Conservation (phyloP, 345 rosid species). For the Moricandia moricandioides region DNA sequence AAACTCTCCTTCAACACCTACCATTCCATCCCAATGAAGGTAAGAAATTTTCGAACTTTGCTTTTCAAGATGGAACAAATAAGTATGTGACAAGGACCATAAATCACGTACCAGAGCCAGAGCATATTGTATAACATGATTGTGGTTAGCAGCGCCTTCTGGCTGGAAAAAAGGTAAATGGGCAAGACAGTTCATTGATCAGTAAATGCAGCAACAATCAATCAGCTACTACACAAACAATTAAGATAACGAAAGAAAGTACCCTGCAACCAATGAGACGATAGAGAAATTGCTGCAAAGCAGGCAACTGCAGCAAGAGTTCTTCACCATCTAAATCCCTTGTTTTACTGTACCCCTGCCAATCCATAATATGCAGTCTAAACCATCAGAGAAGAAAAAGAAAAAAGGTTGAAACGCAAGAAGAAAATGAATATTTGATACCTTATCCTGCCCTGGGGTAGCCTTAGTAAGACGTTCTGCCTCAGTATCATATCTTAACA, state of each 20-base stretch:
- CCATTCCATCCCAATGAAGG: not conserved
- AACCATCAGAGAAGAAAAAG: constrained; percentile 21
- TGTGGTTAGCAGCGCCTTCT: constrained; percentile 89
- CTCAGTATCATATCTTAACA: constrained; percentile 87
- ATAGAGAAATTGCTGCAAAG: constrained; percentile 79
- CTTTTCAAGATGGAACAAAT: constrained; percentile 1
- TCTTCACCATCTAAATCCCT: constrained; percentile 84
- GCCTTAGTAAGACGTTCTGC: constrained; percentile 87
- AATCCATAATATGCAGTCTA: constrained; percentile 11
- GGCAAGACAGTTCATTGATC: constrained; percentile 7
- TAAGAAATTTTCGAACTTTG: not conserved
- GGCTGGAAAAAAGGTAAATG: constrained; percentile 52
- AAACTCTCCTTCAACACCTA: constrained; percentile 99
- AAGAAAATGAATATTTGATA: constrained; percentile 21
- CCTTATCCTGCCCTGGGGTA: constrained; percentile 86
- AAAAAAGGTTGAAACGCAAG: not conserved
- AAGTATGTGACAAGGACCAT: not conserved
- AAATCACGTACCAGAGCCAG: constrained; percentile 72
- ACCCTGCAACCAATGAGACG: constrained; percentile 98
- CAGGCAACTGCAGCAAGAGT: constrained; percentile 84
- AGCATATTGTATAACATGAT: constrained; percentile 91
- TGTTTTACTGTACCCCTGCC: constrained; percentile 88
- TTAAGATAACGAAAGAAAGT: constrained; percentile 13
- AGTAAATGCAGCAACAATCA: not conserved
- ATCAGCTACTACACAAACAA: not conserved